These are phyloP conservation scores for Orbilia brochopaga DNA, from an alignment of 2,329 filamentous ascomycete genomes.

Conservation along the genomic window DNA sequence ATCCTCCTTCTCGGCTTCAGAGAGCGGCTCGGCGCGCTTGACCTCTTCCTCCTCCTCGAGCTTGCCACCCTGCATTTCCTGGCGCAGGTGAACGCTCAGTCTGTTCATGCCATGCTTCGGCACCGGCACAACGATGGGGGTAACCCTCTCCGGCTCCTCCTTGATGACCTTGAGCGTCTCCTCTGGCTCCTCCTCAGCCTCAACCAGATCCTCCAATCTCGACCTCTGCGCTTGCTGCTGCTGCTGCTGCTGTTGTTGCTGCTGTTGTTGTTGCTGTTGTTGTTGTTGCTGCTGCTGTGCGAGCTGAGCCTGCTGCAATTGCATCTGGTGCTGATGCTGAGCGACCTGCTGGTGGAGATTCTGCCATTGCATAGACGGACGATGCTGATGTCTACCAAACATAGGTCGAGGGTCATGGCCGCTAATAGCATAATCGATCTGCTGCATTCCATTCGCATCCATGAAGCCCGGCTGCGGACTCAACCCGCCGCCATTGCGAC, in stretches of 20 bases:
- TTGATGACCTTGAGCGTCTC: background rate
- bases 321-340: conserved; percentile 38
- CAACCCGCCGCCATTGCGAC: conserved; percentile 46
- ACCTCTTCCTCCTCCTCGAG: conserved; percentile 52
- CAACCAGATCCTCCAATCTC: conserved; percentile 35
- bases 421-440: conserved; percentile 44
- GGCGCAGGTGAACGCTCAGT: conserved; percentile 53
- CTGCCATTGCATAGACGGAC: conserved; percentile 48
- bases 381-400: conserved; percentile 48
- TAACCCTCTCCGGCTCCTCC: conserved; percentile 17
- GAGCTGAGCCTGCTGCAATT: conserved; percentile 31
- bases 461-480: conserved; percentile 44
- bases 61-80: conserved; percentile 54
- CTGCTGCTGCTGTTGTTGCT: conserved; percentile 51
- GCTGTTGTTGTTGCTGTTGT: conserved; percentile 46
- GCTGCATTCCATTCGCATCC: conserved; percentile 48
- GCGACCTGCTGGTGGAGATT: conserved; percentile 41
- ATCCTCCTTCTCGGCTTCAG: conserved; percentile 26
- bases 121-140: conserved; percentile 54
- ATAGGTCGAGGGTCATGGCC: conserved; percentile 45
- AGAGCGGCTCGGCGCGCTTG: conserved; percentile 32
- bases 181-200: conserved; percentile 45
- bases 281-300: conserved; percentile 41
- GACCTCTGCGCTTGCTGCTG: conserved; percentile 51
- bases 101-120: conserved; percentile 55